Evolutionary conservation across 192 early-diverging fungal species (phyloP).

Genomic region (Globomyces pollinis-pini): DNA sequence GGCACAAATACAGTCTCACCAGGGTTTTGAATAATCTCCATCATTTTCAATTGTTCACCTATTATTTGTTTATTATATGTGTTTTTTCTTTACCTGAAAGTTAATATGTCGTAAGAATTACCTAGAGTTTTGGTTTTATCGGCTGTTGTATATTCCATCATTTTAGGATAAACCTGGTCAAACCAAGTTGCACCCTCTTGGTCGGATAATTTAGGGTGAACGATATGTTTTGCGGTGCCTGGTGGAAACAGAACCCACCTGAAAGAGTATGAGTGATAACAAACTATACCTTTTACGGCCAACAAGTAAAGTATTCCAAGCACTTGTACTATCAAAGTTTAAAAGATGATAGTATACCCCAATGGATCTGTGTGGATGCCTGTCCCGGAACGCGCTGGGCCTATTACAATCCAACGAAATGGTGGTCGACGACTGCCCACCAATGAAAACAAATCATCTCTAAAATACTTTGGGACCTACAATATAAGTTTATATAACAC

Average conservation of each 20-base stretch:
- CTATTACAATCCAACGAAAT: constrained; percentile 70
- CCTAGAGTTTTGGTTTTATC: background rate
- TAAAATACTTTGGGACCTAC: constrained; percentile 67
- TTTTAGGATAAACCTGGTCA: constrained; percentile 38
- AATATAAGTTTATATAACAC: too few relatives aligned
- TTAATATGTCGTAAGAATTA: background rate
- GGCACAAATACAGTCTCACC: constrained; percentile 79
- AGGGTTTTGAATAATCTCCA: constrained; percentile 61
- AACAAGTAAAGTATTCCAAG: constrained; percentile 67
- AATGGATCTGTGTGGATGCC: constrained; percentile 64
- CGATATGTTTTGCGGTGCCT: constrained; percentile 41
- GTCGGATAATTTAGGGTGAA: constrained; percentile 47
- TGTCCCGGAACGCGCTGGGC: constrained; percentile 64
- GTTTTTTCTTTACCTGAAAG: too few relatives aligned
- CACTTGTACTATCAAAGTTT: constrained; percentile 51
- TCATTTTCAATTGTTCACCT: constrained; percentile 56
- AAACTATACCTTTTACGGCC: constrained; percentile 75
- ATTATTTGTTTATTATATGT: constrained; percentile 36
- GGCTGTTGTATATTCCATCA: constrained; percentile 4
- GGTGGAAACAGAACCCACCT: constrained; percentile 76
- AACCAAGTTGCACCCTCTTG: constrained; percentile 74
- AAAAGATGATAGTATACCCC: constrained; percentile 14
- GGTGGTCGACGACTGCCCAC: constrained; percentile 60
- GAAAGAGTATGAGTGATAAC: too few relatives aligned
- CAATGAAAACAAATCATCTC: constrained; percentile 62